These are phyloP conservation scores for Carex littledalei DNA, from an alignment of 176 grass and related monocot genomes.

Conservation along the genomic window DNA sequence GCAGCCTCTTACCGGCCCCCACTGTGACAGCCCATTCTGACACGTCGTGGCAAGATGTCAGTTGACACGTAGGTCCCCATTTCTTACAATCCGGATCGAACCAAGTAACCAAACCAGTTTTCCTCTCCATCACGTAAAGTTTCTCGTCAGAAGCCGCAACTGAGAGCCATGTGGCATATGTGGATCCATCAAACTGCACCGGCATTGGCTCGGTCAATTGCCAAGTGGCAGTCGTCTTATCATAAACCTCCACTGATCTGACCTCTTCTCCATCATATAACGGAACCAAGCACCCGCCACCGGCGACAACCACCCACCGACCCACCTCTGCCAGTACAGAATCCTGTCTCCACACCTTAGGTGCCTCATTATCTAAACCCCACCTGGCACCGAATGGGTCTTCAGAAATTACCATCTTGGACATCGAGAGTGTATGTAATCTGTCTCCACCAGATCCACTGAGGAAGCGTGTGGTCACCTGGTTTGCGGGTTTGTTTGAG, in stretches of 20 bases:
- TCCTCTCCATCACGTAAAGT: constrained; percentile 48
- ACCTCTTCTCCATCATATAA: constrained; percentile 41
- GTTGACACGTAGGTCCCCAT: constrained; percentile 43
- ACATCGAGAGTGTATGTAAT: constrained; percentile 36
- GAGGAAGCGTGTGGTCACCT: neutral
- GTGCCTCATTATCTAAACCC: constrained; percentile 24
- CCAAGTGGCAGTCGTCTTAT: constrained; percentile 26
- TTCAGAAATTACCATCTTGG: constrained; percentile 32
- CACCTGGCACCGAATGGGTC: constrained; percentile 39
- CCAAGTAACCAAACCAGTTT: constrained; percentile 46
- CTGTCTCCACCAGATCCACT: constrained; percentile 31
- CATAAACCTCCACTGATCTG: constrained; percentile 55
- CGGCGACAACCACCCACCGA: constrained; percentile 45
- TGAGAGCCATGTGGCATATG: constrained; percentile 57
- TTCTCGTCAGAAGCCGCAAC: constrained; percentile 34
- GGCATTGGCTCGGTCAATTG: constrained; percentile 52
- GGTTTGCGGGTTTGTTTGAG: constrained; percentile 14
- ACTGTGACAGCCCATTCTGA: constrained; percentile 40
- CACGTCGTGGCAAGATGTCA: constrained; percentile 17
- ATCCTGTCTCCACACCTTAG: constrained; percentile 56
- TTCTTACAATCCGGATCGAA: constrained; percentile 53
- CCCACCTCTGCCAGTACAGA: constrained; percentile 66
- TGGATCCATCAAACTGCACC: constrained; percentile 33
- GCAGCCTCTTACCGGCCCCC: constrained; percentile 30
- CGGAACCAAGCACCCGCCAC: constrained; percentile 55